phyloP scores from a whole-genome alignment of 2,329 filamentous ascomycete genomes.

The Xylariaceae sp. region DNA sequence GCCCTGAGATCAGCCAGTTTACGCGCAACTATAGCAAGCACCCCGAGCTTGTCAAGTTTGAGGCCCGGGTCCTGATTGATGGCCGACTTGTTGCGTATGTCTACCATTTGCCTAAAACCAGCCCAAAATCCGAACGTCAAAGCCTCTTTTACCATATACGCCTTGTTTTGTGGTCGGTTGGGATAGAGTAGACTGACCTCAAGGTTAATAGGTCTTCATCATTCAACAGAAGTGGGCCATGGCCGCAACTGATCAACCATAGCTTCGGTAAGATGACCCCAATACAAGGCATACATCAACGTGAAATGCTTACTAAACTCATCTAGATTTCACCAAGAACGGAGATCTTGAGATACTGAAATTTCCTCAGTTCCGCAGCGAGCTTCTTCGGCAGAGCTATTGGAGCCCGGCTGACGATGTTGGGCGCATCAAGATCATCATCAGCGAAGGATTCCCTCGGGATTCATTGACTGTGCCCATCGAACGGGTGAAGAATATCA shows the following conservation, averaged over 20 bases:
- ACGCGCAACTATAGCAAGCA: constrained; percentile 53
- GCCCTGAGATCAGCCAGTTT: constrained; percentile 54
- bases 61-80: constrained; percentile 66
- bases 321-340: constrained; percentile 48
- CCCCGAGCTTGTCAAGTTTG: constrained; percentile 54
- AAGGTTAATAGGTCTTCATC: constrained; percentile 45
- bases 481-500: constrained; percentile 66
- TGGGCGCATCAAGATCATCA: constrained; percentile 71
- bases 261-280: constrained; percentile 34
- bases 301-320: no score
- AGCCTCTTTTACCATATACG: background rate
- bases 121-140: background rate
- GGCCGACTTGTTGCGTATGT: constrained; percentile 59
- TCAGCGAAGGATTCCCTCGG: constrained; percentile 67
- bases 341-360: constrained; percentile 58
- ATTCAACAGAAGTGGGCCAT: constrained; percentile 45
- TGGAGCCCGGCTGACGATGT: constrained; percentile 70
- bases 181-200: constrained; percentile 1
- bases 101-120: no score
- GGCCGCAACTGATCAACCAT: constrained; percentile 46
- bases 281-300: background rate
- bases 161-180: constrained; percentile 1
- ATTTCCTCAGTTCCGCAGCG: constrained; percentile 69
- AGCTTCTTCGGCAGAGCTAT: constrained; percentile 62
- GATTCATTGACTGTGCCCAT: constrained; percentile 49